A percentile compares a stretch with the other conserved stretches of the same genome.
Evolutionary conservation across 371 early-diverging fungal genomes (phyloP).

Genomic region (Circinella umbellata): DNA sequence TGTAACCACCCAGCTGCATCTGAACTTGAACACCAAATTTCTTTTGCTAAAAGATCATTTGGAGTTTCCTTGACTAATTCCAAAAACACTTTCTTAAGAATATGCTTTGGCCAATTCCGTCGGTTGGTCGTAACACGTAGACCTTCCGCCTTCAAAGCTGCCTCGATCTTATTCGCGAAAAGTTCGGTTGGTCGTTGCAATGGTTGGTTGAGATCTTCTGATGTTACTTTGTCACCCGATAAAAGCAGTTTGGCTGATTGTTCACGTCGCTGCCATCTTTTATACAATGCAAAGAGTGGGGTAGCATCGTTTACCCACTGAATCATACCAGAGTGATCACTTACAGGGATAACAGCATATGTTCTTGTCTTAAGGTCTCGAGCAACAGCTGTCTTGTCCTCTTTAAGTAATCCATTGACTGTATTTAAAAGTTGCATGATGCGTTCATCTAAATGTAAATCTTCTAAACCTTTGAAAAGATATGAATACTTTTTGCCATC

Average conservation of each 20-base stretch:
- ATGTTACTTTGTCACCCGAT: constrained; percentile 23
- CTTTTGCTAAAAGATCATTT: constrained; percentile 64
- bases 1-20: constrained; percentile 75
- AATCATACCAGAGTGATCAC: constrained; percentile 94
- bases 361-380: constrained; percentile 71
- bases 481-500: constrained; percentile 82
- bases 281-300: constrained; percentile 64
- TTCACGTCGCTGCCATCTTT: constrained; percentile 64
- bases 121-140: constrained; percentile 56
- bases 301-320: constrained; percentile 94
- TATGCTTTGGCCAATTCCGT: constrained; percentile 68
- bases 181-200: constrained; percentile 43
- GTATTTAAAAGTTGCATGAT: constrained; percentile 84
- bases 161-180: constrained; percentile 43
- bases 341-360: constrained; percentile 96
- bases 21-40: constrained; percentile 59
- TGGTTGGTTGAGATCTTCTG: constrained; percentile 2
- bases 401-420: constrained; percentile 71
- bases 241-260: constrained; percentile 42
- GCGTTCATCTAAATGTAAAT: constrained; percentile 91
- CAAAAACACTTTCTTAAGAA: constrained; percentile 63
- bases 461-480: constrained; percentile 91
- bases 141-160: constrained; percentile 55
- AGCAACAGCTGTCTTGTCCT: constrained; percentile 55
- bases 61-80: constrained; percentile 73